A percentile compares a stretch with the other conserved stretches of the same genome.
phyloP scores from a whole-genome alignment of 2,329 filamentous ascomycete genomes.

The Pseudogymnoascus sp. region DNA sequence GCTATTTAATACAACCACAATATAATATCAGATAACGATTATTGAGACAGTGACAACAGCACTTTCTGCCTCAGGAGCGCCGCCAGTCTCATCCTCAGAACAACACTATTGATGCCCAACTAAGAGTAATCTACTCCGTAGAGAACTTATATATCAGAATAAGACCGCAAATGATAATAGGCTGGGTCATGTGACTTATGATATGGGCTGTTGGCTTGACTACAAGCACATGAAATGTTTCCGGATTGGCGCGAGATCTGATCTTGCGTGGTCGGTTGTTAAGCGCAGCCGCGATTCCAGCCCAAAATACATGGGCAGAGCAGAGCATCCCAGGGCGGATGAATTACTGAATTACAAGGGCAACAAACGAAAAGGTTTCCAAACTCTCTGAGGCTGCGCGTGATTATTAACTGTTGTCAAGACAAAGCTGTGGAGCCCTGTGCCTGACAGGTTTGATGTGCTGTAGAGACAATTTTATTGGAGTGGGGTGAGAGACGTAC shows the following conservation, averaged over 20 bases:
- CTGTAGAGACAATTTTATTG: constrained; percentile 1
- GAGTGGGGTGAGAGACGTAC: not conserved
- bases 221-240: constrained; percentile 5
- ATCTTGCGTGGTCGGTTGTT: not conserved
- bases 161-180: not conserved
- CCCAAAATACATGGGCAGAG: not conserved
- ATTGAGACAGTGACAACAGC: not conserved
- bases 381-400: not conserved
- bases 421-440: constrained; percentile 1
- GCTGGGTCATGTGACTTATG: not conserved
- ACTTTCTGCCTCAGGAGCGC: not conserved
- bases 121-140: not conserved
- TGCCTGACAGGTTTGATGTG: not conserved
- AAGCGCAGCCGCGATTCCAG: constrained; percentile 6
- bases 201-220: not conserved
- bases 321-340: not conserved
- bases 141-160: not conserved
- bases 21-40: not conserved
- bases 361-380: not conserved
- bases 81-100: not conserved
- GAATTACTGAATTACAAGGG: not conserved
- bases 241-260: not conserved
- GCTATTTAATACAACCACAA: not conserved
- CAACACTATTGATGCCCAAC: not conserved
- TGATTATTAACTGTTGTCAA: not conserved